These are phyloP conservation scores for Dissophora ornata DNA, from an alignment of 192 early-diverging fungal genomes.

Conservation along the genomic window DNA sequence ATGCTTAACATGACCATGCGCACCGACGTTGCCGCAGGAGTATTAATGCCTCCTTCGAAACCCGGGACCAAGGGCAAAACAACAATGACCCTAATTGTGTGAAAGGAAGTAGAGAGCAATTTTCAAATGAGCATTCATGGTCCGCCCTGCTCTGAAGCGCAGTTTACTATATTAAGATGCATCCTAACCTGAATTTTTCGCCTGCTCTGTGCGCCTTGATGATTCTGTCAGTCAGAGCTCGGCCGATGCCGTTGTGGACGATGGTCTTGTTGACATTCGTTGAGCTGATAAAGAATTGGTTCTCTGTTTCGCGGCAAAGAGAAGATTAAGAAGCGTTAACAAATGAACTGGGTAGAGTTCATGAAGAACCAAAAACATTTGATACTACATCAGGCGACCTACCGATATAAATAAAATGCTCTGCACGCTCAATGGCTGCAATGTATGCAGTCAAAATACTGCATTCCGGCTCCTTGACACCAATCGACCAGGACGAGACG, in stretches of 20 bases:
- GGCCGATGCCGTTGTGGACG: slow-evolving; percentile 83
- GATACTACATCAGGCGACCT: too few relatives aligned
- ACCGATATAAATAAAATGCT: slow-evolving; percentile 88
- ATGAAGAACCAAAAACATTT: too few relatives aligned
- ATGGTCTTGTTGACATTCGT: slow-evolving; percentile 64
- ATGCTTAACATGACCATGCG: slow-evolving; percentile 66
- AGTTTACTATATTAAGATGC: too few relatives aligned
- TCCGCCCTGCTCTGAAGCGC: too few relatives aligned
- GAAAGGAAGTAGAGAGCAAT: slow-evolving; percentile 6
- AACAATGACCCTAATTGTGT: slow-evolving; percentile 73
- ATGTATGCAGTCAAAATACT: slow-evolving; percentile 84
- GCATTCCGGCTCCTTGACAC: slow-evolving; percentile 68
- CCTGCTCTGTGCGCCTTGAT: slow-evolving; percentile 68
- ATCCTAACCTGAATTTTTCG: slow-evolving; percentile 51
- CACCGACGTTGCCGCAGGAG: slow-evolving; percentile 73
- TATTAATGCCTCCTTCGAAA: slow-evolving; percentile 79
- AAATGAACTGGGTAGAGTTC: too few relatives aligned
- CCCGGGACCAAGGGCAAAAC: slow-evolving; percentile 84
- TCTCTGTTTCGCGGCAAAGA: slow-evolving; percentile 74
- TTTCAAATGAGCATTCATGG: slow-evolving; percentile 5
- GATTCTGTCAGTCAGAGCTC: slow-evolving; percentile 79
- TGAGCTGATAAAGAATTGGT: slow-evolving; percentile 86
- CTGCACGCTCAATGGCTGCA: slow-evolving; percentile 75
- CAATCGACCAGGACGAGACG: slow-evolving; percentile 76
- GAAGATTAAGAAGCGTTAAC: neutral